Percentiles rank a stretch among this genome's conserved stretches.
Conservation (phyloP, 1,284 basidiomycete species). For the Ceraceosorus guamensis region DNA sequence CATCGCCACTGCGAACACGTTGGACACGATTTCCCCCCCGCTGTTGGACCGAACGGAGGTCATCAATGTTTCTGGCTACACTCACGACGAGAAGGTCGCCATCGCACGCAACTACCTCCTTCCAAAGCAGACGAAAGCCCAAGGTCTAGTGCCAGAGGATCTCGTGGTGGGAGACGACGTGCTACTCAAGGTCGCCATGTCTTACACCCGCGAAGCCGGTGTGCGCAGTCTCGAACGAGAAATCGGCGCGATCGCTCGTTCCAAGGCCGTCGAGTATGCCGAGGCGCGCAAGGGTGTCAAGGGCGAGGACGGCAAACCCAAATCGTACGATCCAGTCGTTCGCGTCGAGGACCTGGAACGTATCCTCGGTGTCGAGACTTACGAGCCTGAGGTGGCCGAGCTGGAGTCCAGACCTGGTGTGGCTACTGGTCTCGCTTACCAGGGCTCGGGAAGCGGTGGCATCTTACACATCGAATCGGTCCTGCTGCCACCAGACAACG, state of each 20-base stretch:
- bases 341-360: slow-evolving; percentile 67
- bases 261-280: slow-evolving; percentile 63
- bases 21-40: slow-evolving; percentile 50
- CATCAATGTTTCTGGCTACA: slow-evolving; percentile 51
- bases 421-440: slow-evolving; percentile 79
- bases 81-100: slow-evolving; percentile 50
- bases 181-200: slow-evolving; percentile 63
- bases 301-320: slow-evolving; percentile 21
- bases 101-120: slow-evolving; percentile 59
- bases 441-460: slow-evolving; percentile 77
- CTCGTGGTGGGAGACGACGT: slow-evolving; percentile 62
- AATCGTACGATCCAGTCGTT: slow-evolving; percentile 61
- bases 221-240: slow-evolving; percentile 83
- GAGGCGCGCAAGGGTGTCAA: slow-evolving; percentile 57
- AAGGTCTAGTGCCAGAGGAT: slow-evolving; percentile 55
- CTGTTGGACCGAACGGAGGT: slow-evolving; percentile 51
- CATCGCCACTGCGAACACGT: slow-evolving; percentile 51
- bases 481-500: slow-evolving; percentile 61
- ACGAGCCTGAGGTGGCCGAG: slow-evolving; percentile 71
- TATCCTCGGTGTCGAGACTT: slow-evolving; percentile 73
- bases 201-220: slow-evolving; percentile 80
- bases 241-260: slow-evolving; percentile 73
- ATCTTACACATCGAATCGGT: slow-evolving; percentile 75
- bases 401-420: slow-evolving; percentile 63
- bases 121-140: slow-evolving; percentile 72